Evolutionary conservation across 1,284 basidiomycete genomes (phyloP).

Genomic region (Trametes versicolor): DNA sequence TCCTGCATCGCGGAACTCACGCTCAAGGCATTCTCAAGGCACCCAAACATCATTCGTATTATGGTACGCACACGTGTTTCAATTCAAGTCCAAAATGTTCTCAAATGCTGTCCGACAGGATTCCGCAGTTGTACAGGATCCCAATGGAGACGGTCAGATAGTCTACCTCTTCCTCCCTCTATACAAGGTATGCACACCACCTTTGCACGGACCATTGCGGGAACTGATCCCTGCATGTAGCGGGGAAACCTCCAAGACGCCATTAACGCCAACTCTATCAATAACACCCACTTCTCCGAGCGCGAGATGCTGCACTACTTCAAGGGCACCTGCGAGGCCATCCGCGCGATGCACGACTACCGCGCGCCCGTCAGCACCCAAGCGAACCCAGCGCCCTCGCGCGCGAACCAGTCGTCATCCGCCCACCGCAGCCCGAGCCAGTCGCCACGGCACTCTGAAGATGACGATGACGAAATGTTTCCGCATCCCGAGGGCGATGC

Average conservation of each 20-base stretch:
- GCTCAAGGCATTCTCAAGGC: conserved; percentile 53
- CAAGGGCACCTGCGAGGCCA: conserved; percentile 92
- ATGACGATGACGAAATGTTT: conserved; percentile 69
- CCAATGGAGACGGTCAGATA: conserved; percentile 92
- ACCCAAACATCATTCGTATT: conserved; percentile 91
- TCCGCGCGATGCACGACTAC: conserved; percentile 94
- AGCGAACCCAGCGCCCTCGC: conserved; percentile 41
- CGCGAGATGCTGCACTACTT: conserved; percentile 90
- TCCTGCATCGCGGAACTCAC: conserved; percentile 4
- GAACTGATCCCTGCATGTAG: conserved; percentile 49
- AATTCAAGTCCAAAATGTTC: background rate
- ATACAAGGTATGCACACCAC: conserved; percentile 73
- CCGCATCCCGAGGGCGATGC: conserved; percentile 77
- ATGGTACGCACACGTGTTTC: conserved; percentile 55
- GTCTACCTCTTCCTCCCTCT: conserved; percentile 94
- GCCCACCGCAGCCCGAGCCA: conserved; percentile 22
- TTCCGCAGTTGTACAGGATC: conserved; percentile 94
- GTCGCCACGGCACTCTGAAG: conserved; percentile 52
- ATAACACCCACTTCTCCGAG: conserved; percentile 88
- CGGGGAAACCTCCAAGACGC: conserved; percentile 95
- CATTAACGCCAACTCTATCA: conserved; percentile 89
- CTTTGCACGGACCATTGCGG: too few species aligned
- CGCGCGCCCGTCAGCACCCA: conserved; percentile 56
- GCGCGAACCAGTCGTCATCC: conserved; percentile 41
- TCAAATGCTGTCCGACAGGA: conserved; percentile 59